These are phyloP conservation scores for Mytilinidion resinicola DNA, from an alignment of 495 filamentous ascomycete genomes.

Conservation along the genomic window DNA sequence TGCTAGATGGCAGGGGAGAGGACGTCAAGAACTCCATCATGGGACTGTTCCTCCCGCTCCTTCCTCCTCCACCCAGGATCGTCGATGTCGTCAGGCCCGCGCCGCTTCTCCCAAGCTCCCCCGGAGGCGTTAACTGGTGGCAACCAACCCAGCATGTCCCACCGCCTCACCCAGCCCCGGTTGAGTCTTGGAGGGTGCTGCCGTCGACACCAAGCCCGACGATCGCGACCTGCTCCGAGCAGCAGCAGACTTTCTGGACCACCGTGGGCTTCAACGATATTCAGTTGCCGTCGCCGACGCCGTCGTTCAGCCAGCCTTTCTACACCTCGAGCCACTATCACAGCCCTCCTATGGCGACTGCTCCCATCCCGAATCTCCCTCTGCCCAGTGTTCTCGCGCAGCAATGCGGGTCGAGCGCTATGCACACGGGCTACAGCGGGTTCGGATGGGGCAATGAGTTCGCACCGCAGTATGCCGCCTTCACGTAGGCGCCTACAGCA, in stretches of 20 bases:
- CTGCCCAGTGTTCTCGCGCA: conserved; percentile 82
- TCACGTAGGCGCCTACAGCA: conserved; percentile 39
- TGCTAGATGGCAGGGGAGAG: conserved; percentile 85
- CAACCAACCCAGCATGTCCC: conserved; percentile 45
- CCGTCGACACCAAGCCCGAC: conserved; percentile 70
- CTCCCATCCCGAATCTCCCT: conserved; percentile 63
- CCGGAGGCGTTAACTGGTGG: conserved; percentile 76
- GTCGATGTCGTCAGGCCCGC: conserved; percentile 85
- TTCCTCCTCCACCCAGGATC: conserved; percentile 87
- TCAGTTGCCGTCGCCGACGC: conserved; percentile 65
- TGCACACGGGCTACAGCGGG: conserved; percentile 60
- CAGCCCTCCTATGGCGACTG: conserved; percentile 53
- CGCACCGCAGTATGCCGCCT: conserved; percentile 53
- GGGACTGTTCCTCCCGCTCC: conserved; percentile 77
- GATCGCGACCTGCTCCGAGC: conserved; percentile 63
- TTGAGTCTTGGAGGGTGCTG: conserved; percentile 90
- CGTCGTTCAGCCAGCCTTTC: conserved; percentile 69
- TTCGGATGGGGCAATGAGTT: conserved; percentile 71
- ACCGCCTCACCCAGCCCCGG: conserved; percentile 56
- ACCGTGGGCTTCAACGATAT: conserved; percentile 65
- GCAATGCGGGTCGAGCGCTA: conserved; percentile 66
- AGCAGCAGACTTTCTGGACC: conserved; percentile 70
- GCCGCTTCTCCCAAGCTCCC: conserved; percentile 79
- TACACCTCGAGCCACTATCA: conserved; percentile 64
- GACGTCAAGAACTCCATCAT: conserved; percentile 87